Evolutionary conservation across 331 rosid genomes (phyloP).

Genomic region (Pyrus hybrid): DNA sequence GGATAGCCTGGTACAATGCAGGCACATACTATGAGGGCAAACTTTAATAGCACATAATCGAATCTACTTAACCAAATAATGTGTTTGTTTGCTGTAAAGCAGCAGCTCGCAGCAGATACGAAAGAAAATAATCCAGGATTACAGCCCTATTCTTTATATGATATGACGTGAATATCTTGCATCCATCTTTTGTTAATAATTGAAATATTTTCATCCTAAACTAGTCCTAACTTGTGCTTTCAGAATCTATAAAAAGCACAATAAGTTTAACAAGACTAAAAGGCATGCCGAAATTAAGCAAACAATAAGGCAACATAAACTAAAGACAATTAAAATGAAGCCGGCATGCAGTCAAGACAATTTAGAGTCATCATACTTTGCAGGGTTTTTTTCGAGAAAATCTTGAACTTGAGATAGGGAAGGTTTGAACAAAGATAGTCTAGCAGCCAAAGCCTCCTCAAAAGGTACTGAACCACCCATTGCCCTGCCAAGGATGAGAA

Average conservation of each 20-base stretch:
- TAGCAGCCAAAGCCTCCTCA: conserved; percentile 90
- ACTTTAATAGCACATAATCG: not conserved
- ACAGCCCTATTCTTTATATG: not conserved
- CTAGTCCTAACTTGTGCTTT: not conserved
- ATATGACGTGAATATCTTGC: not conserved
- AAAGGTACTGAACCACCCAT: conserved; percentile 94
- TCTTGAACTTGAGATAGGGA: conserved; percentile 69
- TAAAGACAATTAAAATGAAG: not conserved
- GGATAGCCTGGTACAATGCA: not conserved
- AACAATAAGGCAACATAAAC: not conserved
- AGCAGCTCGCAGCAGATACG: not conserved
- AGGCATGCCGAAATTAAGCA: not conserved
- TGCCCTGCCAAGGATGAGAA: conserved; percentile 45
- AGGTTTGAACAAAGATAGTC: conserved; percentile 74
- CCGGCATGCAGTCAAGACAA: not conserved
- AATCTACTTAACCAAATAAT: not conserved
- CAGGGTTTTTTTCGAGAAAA: conserved; percentile 64
- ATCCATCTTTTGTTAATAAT: not conserved
- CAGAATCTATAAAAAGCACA: not conserved
- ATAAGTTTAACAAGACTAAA: not conserved
- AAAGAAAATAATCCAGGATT: not conserved
- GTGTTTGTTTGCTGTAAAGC: not conserved
- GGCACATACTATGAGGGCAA: not conserved
- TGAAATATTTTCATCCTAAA: not conserved
- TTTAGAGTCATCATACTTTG: conserved; percentile 33